phyloP scores from a whole-genome alignment of 1,284 basidiomycete genomes.

The Rhodotorula glutinis region DNA sequence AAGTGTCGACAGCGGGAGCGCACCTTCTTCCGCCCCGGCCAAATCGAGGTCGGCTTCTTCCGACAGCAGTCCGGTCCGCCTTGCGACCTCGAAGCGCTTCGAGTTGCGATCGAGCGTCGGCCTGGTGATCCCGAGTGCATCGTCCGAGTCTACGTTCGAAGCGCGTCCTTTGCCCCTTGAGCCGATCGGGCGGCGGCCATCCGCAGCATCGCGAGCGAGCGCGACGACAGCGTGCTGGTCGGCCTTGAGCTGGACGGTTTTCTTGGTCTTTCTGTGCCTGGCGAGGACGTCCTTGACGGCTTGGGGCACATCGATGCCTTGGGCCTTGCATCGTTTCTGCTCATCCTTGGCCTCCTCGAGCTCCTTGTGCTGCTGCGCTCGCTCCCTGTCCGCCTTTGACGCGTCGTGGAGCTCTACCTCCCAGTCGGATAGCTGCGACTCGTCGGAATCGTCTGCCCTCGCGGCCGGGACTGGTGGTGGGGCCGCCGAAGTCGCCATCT shows the following conservation, averaged over 20 bases:
- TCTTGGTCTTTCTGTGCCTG: neutral
- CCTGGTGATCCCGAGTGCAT: neutral
- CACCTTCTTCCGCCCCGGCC: conserved; percentile 1
- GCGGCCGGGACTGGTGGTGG: neutral
- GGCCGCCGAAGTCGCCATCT: neutral
- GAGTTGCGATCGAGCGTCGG: conserved; percentile 10
- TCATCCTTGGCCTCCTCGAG: neutral
- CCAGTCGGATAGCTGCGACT: neutral
- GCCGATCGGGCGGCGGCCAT: neutral
- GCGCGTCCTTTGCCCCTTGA: conserved; percentile 1
- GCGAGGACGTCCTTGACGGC: conserved; percentile 8
- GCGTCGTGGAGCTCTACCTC: neutral
- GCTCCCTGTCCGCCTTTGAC: neutral
- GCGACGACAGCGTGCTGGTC: conserved; percentile 11
- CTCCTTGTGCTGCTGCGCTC: neutral
- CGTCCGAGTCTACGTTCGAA: conserved; percentile 2
- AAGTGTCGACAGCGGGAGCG: neutral
- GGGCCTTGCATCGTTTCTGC: conserved; percentile 11
- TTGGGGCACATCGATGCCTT: conserved; percentile 1
- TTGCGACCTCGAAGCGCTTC: conserved; percentile 13
- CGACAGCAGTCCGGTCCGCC: neutral
- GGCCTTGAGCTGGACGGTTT: neutral
- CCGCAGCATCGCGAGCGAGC: neutral
- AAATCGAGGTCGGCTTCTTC: neutral
- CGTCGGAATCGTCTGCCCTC: neutral